Conservation (phyloP, 805 yeast genomes). For the Monosporozyma aerobia region DNA sequence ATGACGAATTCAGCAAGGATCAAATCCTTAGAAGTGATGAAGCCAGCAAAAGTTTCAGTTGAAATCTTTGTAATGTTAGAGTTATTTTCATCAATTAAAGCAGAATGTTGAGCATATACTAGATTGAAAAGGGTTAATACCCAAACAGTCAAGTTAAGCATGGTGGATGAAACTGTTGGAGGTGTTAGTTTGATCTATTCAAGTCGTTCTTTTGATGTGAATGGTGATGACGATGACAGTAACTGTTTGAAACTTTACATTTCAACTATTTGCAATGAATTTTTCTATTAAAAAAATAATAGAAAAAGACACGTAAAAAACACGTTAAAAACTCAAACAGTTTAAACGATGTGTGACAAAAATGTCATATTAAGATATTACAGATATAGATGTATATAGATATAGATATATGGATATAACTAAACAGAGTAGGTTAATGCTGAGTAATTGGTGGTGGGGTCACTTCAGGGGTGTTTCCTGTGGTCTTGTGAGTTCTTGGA, state of each 20-base stretch:
- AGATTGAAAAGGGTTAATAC: background rate
- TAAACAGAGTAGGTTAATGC: background rate
- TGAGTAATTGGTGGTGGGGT: constrained; percentile 9
- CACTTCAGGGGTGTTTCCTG: background rate
- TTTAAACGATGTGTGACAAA: background rate
- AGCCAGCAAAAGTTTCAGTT: constrained; percentile 41
- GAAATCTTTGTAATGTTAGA: background rate
- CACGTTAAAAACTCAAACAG: no score
- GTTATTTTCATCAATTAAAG: background rate
- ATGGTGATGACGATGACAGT: background rate
- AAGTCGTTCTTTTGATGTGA: background rate
- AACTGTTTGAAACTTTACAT: background rate
- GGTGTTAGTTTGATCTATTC: no score
- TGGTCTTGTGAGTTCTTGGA: background rate
- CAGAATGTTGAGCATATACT: background rate
- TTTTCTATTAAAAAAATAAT: background rate
- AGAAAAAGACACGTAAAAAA: background rate
- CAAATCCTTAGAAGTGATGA: constrained; percentile 61
- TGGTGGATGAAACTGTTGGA: background rate
- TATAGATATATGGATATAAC: background rate
- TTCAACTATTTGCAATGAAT: background rate
- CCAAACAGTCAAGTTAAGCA: background rate
- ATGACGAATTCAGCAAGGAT: constrained; percentile 83
- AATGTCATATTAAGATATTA: background rate
- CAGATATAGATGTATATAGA: background rate